These are phyloP conservation scores for Betula pendula DNA, from an alignment of 306 rosid genomes.

Conservation along the genomic window DNA sequence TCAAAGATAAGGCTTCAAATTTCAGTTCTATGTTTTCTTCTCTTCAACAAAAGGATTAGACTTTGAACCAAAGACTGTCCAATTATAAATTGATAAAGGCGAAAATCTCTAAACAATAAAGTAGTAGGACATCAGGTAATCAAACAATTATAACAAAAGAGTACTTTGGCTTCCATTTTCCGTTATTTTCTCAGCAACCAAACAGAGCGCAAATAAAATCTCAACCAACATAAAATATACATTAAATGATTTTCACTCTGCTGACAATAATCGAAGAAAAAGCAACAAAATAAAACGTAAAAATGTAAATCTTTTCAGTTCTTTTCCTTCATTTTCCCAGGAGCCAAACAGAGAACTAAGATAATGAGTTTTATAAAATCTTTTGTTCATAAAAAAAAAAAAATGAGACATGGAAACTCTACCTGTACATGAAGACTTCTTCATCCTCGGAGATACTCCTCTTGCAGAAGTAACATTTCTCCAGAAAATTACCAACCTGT, in stretches of 20 bases:
- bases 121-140: neutral
- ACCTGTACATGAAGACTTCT: conserved; percentile 32
- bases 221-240: neutral
- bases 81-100: neutral
- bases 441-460: conserved; percentile 5
- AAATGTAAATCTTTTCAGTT: neutral
- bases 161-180: neutral
- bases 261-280: neutral
- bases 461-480: conserved; percentile 22
- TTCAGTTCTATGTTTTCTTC: neutral
- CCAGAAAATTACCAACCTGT: conserved; percentile 11
- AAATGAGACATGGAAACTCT: neutral
- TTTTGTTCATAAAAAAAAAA: too few relatives aligned
- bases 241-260: neutral
- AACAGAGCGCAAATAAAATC: neutral
- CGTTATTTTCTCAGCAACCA: neutral
- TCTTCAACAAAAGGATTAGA: too few relatives aligned
- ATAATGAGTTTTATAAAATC: too few relatives aligned
- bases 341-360: neutral
- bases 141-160: neutral
- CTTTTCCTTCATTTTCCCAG: neutral
- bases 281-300: neutral
- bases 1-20: neutral
- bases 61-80: neutral
- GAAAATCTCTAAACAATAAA: neutral